Evolutionary conservation across 345 rosid genomes (phyloP).

Genomic region (Excoecaria agallocha): DNA sequence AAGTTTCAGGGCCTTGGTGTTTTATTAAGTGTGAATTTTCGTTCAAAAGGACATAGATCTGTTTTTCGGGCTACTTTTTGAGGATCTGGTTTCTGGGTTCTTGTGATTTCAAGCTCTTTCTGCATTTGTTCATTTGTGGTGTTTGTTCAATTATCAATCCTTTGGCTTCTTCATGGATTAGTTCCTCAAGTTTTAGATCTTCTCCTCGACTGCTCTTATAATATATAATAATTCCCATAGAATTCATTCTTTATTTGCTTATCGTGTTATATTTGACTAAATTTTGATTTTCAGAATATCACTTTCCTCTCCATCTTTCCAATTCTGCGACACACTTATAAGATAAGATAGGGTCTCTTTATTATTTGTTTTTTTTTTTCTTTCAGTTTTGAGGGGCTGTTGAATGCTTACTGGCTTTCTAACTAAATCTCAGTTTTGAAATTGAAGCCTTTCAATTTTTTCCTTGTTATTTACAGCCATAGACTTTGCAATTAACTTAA

Average conservation of each 20-base stretch:
- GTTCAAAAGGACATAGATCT: constrained; percentile 14
- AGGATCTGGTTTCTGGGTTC: not conserved
- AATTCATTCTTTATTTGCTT: too few species aligned
- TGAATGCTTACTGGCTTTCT: not conserved
- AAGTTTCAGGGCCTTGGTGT: not conserved
- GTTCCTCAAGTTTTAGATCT: constrained; percentile 6
- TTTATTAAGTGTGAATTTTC: not conserved
- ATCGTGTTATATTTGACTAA: not conserved
- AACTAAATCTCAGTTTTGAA: too few species aligned
- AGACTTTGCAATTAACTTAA: too few species aligned
- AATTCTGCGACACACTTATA: not conserved
- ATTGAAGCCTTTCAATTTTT: not conserved
- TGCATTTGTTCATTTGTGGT: not conserved
- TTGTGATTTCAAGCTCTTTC: not conserved
- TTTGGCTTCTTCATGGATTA: not conserved
- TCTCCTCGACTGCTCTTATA: not conserved
- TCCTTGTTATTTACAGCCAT: not conserved
- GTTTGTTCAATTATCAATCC: not conserved
- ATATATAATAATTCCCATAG: too few species aligned
- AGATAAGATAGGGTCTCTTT: not conserved
- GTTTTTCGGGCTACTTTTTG: not conserved
- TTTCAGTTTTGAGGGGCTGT: not conserved
- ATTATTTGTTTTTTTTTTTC: too few species aligned
- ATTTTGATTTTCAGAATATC: not conserved
- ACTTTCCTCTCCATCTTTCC: not conserved